Evolutionary conservation across 352 stramenopile species (phyloP).

Genomic region (Phytophthora ramorum): DNA sequence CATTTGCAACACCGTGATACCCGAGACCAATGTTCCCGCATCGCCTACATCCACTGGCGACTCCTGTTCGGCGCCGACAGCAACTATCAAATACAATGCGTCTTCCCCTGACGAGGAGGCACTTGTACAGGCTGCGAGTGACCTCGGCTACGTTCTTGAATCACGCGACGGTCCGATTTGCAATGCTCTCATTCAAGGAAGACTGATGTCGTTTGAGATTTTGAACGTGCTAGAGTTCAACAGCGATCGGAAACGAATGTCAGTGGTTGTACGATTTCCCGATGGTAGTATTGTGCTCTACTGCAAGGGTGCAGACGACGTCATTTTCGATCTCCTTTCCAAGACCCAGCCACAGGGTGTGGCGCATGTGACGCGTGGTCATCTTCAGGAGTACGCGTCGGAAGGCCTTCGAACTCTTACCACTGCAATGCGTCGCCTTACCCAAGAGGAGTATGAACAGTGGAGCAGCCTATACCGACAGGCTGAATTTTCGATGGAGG

Average conservation of each 20-base stretch:
- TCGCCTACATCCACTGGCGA: conserved; percentile 37
- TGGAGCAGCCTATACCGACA: conserved; percentile 79
- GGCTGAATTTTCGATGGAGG: conserved; percentile 79
- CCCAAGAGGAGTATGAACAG: conserved; percentile 72
- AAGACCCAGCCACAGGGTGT: conserved; percentile 79
- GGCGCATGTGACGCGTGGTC: conserved; percentile 76
- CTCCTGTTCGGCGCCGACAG: conserved; percentile 21
- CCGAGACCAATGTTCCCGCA: conserved; percentile 49
- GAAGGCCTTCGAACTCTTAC: conserved; percentile 82
- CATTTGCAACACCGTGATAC: conserved; percentile 91
- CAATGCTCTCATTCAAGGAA: conserved; percentile 71
- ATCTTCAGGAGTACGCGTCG: conserved; percentile 86
- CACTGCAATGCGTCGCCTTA: conserved; percentile 73
- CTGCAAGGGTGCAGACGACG: conserved; percentile 86
- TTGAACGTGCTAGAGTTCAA: conserved; percentile 99
- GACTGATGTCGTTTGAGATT: conserved; percentile 88
- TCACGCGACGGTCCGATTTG: conserved; percentile 74
- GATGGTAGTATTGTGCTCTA: conserved; percentile 80
- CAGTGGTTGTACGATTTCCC: conserved; percentile 92
- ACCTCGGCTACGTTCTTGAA: conserved; percentile 77
- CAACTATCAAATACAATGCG: conserved; percentile 82
- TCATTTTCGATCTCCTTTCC: conserved; percentile 79
- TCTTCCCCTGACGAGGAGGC: conserved; percentile 88
- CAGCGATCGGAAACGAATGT: conserved; percentile 98
- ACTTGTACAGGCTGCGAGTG: conserved; percentile 74